Conservation (phyloP, 2,329 filamentous ascomycete genomes). For the Trichoderma citrinoviride region DNA sequence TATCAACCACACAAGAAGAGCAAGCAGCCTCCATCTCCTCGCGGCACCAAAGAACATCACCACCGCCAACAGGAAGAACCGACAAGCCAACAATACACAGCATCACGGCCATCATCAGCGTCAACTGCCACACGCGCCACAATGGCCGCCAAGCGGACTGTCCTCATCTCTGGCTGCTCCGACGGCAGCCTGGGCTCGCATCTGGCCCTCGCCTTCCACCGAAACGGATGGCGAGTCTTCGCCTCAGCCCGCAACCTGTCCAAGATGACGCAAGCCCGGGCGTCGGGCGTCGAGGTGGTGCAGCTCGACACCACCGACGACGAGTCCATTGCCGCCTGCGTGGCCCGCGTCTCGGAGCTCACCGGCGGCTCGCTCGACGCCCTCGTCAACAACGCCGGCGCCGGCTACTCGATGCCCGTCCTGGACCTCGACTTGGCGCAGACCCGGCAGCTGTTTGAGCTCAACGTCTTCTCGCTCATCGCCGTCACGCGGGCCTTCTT, state of each 20-base stretch:
- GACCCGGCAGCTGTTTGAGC: constrained; percentile 26
- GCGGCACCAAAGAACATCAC: not conserved
- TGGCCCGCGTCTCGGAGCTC: constrained; percentile 22
- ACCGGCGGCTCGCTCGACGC: constrained; percentile 32
- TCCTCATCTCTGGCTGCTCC: constrained; percentile 39
- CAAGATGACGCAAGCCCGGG: constrained; percentile 26
- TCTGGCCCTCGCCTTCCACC: constrained; percentile 33
- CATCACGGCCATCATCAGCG: not conserved
- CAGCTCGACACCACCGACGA: constrained; percentile 29
- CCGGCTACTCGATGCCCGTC: constrained; percentile 28
- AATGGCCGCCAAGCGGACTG: constrained; percentile 23
- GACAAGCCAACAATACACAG: not conserved
- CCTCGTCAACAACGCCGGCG: constrained; percentile 33
- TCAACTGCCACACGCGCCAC: too few species aligned
- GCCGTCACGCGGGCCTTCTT: constrained; percentile 28
- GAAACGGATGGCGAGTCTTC: constrained; percentile 31
- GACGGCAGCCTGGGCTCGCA: constrained; percentile 34
- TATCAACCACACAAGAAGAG: not conserved
- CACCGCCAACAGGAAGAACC: not conserved
- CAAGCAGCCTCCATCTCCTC: not conserved
- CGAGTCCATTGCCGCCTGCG: constrained; percentile 26
- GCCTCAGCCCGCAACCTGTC: constrained; percentile 32
- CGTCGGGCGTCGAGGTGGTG: constrained; percentile 26
- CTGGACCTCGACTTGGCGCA: constrained; percentile 26
- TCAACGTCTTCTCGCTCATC: constrained; percentile 31